Base-by-base conservation (phyloP, 768 basidiomycete species). In the Suillus fuscotomentosus region DNA sequence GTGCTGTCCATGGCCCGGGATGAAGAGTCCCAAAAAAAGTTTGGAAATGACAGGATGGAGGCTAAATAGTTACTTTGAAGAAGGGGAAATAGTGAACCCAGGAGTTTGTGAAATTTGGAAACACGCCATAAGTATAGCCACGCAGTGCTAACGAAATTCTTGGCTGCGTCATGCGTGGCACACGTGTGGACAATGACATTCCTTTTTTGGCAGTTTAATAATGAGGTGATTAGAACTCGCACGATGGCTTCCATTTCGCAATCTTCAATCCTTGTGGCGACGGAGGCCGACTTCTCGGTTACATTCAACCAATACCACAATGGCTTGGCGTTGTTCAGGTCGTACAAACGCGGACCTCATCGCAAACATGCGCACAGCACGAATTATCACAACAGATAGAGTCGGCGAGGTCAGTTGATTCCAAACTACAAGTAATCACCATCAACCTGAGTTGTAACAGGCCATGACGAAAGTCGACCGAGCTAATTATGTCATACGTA, bases 291-390 rank as follows among this genome's bases (percentile, higher is more conserved):
- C 15, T 54, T 5, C 17, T 54, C 20, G 53, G 20, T 36, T 36
- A n/a, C 34, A 31, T 10, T 27, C 3, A 8, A 51, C 27, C 14
- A 8, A 36, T 22, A 39, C 9, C 53, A 54, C 36, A 39, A 95
- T 95, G 94, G 94, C 94, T 45, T 95, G 94, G 94, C 82, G 83
- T 38, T 90, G 89, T 72, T 84, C 79, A 48, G 94, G 94, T 27
- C 75, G 71, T 11, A 85, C 86, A 4, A 96, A 94, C 70, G 70
- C 76, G 20, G 90, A 93, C 68, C 87, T 97, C 53, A 81, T 97
- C 63, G 68, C 78, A 27, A 94, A 94, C 75, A 78, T 97, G 79
- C 69, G 73, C 5, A 74, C 69, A 43, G 76, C 80, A 57, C 82
- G 81, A 3, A 86, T 93, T 43, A 81, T 92, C 56, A 77, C 76